Percentiles rank a stretch among this genome's conserved stretches.
Conservation (phyloP, 306 rosid species). For the Gastrolobium villosum region DNA sequence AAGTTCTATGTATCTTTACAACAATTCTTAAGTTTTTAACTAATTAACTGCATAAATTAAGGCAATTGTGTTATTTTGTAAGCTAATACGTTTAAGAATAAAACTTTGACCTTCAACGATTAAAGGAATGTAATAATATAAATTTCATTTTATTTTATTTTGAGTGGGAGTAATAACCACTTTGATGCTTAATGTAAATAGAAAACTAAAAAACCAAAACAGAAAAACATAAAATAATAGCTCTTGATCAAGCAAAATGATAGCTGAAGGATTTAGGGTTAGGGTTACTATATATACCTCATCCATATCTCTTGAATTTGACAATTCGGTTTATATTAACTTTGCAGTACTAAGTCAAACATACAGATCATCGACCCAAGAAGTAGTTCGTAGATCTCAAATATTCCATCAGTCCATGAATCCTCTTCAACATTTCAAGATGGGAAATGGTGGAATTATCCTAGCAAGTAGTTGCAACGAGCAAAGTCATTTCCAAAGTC, state of each 20-base stretch:
- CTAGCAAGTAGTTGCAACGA: slow-evolving; percentile 46
- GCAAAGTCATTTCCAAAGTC: slow-evolving; percentile 36
- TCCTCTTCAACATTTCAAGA: slow-evolving; percentile 49
- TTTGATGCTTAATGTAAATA: not conserved
- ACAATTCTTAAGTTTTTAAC: not conserved
- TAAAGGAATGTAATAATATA: too few relatives aligned
- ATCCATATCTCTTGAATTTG: slow-evolving; percentile 6
- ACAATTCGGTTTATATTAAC: not conserved
- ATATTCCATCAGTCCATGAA: slow-evolving; percentile 30
- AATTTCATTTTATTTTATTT: too few relatives aligned
- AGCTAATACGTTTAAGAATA: too few relatives aligned
- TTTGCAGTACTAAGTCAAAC: slow-evolving; percentile 46
- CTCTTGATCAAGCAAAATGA: not conserved
- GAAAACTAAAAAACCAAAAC: not conserved
- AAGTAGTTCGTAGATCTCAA: slow-evolving; percentile 20
- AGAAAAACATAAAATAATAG: not conserved
- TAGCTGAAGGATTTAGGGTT: not conserved
- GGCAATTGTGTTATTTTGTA: too few relatives aligned
- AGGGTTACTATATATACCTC: slow-evolving; percentile 2
- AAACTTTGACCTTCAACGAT: too few relatives aligned
- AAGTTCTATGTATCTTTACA: not conserved
- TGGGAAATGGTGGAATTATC: slow-evolving; percentile 59
- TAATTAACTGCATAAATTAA: too few relatives aligned
- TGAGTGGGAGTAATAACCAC: too few relatives aligned
- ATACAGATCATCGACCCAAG: slow-evolving; percentile 37